Evolutionary conservation across 441 rosid species (phyloP).

Genomic region (Erodium moschatum): DNA sequence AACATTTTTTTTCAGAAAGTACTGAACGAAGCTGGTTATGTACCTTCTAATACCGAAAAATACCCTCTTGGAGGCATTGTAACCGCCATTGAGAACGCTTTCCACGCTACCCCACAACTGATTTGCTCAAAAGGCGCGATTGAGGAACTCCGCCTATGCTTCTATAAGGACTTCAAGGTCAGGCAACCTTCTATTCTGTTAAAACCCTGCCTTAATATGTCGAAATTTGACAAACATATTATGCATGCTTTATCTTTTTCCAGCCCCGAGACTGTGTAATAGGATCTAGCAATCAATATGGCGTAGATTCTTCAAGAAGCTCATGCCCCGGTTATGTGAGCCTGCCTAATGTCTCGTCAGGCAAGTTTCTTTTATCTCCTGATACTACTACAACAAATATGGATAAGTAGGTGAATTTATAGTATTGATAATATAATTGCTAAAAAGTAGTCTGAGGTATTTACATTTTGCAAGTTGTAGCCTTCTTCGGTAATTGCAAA

Average conservation of each 20-base stretch:
- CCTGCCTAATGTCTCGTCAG: conserved; percentile 49
- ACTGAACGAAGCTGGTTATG: conserved; percentile 74
- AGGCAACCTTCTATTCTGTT: conserved; percentile 16
- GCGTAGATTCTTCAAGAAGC: conserved; percentile 16
- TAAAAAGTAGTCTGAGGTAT: no score
- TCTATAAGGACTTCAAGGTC: conserved; percentile 81
- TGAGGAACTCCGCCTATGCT: conserved; percentile 70
- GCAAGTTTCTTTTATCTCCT: conserved; percentile 32
- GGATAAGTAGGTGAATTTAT: no score
- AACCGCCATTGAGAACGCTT: conserved; percentile 78
- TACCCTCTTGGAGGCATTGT: conserved; percentile 86
- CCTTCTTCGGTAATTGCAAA: no score
- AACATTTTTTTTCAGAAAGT: conserved; percentile 42
- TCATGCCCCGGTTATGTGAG: conserved; percentile 77
- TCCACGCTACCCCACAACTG: conserved; percentile 57
- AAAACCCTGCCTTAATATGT: neutral
- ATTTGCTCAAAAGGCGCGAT: conserved; percentile 58
- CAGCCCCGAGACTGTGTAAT: conserved; percentile 72
- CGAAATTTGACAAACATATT: no score
- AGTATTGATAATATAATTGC: no score
- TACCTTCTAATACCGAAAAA: conserved; percentile 74
- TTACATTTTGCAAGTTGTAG: no score
- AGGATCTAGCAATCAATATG: conserved; percentile 20
- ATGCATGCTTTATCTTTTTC: conserved; percentile 11
- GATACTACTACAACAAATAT: neutral